Evolutionary conservation across 768 basidiomycete genomes (phyloP).

Genomic region (Termitomyces sp.): DNA sequence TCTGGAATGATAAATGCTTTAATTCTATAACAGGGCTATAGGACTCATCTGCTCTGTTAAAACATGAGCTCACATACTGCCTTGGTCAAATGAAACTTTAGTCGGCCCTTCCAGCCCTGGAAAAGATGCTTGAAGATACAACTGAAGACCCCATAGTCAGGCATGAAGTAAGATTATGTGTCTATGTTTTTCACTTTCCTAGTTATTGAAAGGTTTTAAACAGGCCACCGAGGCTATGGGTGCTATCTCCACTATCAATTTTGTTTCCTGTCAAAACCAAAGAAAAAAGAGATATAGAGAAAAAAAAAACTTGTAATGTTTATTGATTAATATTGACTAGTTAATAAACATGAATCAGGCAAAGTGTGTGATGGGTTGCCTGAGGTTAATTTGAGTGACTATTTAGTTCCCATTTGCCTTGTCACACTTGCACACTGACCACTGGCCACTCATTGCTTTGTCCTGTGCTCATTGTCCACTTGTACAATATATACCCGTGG

Average conservation of each 20-base stretch:
- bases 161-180: constrained; percentile 71
- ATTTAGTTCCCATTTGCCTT: too few relatives aligned
- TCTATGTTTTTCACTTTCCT: background rate
- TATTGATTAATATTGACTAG: too few relatives aligned
- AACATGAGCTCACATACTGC: constrained; percentile 97
- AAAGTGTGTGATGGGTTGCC: too few relatives aligned
- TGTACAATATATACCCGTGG: too few relatives aligned
- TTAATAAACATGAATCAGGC: too few relatives aligned
- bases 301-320: too few relatives aligned
- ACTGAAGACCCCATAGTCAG: constrained; percentile 92
- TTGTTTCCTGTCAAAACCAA: too few relatives aligned
- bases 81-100: constrained; percentile 83
- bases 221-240: constrained; percentile 99
- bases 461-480: too few relatives aligned
- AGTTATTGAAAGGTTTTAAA: background rate
- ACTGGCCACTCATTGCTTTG: too few relatives aligned
- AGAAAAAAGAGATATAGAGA: too few relatives aligned
- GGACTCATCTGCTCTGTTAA: constrained; percentile 86
- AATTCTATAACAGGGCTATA: constrained; percentile 55
- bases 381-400: too few relatives aligned
- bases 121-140: constrained; percentile 63
- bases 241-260: constrained; percentile 82
- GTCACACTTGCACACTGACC: too few relatives aligned
- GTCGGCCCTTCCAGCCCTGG: constrained; percentile 74
- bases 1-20: constrained; percentile 5